Base-by-base conservation (phyloP, 208 protist species). In the Leishmania major region DNA sequence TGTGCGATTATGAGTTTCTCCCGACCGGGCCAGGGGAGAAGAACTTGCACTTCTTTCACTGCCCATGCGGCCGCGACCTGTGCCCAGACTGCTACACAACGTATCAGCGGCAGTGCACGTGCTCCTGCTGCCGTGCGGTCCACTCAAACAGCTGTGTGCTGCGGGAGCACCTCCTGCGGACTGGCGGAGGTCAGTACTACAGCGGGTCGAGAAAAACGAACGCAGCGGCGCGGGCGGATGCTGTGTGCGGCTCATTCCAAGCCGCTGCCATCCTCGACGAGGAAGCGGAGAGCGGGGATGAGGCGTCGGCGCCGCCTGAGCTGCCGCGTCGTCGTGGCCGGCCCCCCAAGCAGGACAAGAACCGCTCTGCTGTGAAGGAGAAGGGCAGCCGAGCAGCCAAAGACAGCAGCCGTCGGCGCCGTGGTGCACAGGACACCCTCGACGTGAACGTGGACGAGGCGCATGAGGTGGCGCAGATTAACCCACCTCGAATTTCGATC, bases 11-110 rank as follows among this genome's bases (percentile, higher is more conserved):
- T 77, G 92, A 96, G 71, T 97, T 92, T 79, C 73, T 94, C 25
- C 95, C 93, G 13, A 59, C 43, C 57, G 89, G 90, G 5, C 77
- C 47, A 22, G 69, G 76, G 0, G 75, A 84, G 62, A 89, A 79
- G 76, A 79, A 81, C 22, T 75, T 95, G 40, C 88, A 95, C 79
- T 93, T 92, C 79, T 98, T 94, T 73, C 95, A 98, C 82, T 98
- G 95, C 83, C 69, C 80, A 37, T 98, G 95, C 83, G 95, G 95
- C 10, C 85, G 91, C 35, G 95, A 98, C 82, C 76, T 98, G 75
- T 98, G 95, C 84, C 75, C 87, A 5, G 86, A 90, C n/a, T 98
- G 95, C 86, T 88, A 92, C 83, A 80, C 83, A 31, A 70, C 78
- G 76, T 97, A 95, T 80, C 81, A 40, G 64, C 79, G 82, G 40